These are phyloP conservation scores for Trichosporon asahii DNA, from an alignment of 1,284 basidiomycete genomes.

Conservation along the genomic window DNA sequence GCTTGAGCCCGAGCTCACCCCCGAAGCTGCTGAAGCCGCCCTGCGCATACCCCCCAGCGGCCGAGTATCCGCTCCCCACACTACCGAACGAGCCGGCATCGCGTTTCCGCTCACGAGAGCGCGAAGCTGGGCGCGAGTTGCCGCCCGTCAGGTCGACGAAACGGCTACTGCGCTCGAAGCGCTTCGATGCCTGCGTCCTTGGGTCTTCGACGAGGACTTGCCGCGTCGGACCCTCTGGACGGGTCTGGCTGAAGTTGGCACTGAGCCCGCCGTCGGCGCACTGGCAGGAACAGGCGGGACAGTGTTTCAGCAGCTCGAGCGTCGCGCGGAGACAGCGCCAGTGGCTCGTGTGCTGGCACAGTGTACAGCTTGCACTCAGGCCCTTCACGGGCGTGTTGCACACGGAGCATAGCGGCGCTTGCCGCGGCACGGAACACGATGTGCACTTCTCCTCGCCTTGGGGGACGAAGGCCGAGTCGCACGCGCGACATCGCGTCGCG, in stretches of 20 bases:
- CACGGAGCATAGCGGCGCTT: slow-evolving; percentile 23
- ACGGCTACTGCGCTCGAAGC: neutral
- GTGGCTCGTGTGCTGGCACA: slow-evolving; percentile 66
- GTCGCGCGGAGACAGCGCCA: slow-evolving; percentile 55
- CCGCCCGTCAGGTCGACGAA: slow-evolving; percentile 3
- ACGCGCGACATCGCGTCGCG: slow-evolving; percentile 22
- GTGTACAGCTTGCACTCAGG: slow-evolving; percentile 64
- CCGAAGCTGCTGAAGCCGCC: neutral
- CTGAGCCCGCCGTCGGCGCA: slow-evolving; percentile 32
- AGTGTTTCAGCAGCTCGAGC: slow-evolving; percentile 23
- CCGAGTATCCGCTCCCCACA: neutral
- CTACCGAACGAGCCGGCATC: neutral
- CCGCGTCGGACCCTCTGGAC: slow-evolving; percentile 6
- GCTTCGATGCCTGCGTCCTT: too few relatives aligned
- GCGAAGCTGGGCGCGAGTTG: neutral
- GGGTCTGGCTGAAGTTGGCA: slow-evolving; percentile 13
- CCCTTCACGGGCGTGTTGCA: slow-evolving; percentile 73
- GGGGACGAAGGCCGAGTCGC: slow-evolving; percentile 12
- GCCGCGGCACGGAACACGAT: neutral
- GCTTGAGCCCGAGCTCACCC: neutral
- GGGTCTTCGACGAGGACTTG: slow-evolving; percentile 11
- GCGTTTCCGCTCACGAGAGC: neutral
- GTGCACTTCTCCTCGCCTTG: slow-evolving; percentile 10
- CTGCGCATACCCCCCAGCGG: neutral
- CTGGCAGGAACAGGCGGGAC: slow-evolving; percentile 41